Base-by-base conservation (phyloP, 257 asterid genomes). In the Nicotiana undulata region DNA sequence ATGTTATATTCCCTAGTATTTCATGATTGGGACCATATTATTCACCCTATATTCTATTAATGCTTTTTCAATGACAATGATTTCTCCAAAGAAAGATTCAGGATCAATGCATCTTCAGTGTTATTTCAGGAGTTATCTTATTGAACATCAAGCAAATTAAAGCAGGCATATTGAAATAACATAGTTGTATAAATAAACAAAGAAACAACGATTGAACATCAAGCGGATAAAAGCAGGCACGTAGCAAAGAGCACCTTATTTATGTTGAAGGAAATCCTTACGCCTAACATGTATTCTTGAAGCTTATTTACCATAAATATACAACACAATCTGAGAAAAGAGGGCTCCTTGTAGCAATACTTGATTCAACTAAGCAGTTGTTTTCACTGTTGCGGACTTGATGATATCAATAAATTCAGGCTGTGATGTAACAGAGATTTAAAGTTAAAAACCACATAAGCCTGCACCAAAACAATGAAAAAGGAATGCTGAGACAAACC, bases 321-420 rank as follows among this genome's bases (percentile, higher is more conserved):
- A 22, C 77, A 22, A 44, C 4, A 16, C 12, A 29, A 8, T 53
- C 66, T 5, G 52, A 76, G 72, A 79, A 63, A 15, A 46, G 59
- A 40, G 31, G 52, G 75, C 1, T 63, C 76, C 76, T 12, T 44
- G 34, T 63, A 46, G 17, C 64, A 24, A 37, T 51, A 26, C 20
- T 22, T 10, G 20, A 1, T 61, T 66, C 76, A 31, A 44, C 64
- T 79, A 28, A 46, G 85, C 67, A 46, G 34, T 85, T 76, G 80
- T 67, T 81, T 85, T 87, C 82, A 64, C 68, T 3, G 83, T 78
- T 1, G 85, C 80, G 32, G 88, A 80, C 85, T 82, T 70, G 86
- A 86, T 82, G 72, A 86, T 86, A 55, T 86, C 86, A 78, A 86
- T 82, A 74, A 86, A 86, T 66, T 84, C 84, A 6, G 86, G 88